phyloP scores from a whole-genome alignment of 768 basidiomycete species.

The Tephrocybe sp. region DNA sequence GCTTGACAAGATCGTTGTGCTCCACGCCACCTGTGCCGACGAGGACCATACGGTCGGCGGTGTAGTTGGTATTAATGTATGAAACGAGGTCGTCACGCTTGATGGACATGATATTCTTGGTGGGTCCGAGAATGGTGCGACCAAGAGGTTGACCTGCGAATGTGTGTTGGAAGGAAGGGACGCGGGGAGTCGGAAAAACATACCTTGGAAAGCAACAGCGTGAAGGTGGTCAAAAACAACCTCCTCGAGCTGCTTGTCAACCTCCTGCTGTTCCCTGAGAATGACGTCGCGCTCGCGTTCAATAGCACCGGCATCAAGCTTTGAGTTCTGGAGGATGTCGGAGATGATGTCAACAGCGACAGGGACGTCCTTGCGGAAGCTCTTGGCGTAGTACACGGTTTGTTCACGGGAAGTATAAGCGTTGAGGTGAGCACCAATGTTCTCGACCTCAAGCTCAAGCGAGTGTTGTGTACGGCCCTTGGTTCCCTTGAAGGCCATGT shows the following conservation, averaged over 20 bases:
- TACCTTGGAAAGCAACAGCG: slow-evolving; percentile 94
- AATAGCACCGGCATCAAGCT: slow-evolving; percentile 81
- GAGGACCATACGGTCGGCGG: slow-evolving; percentile 97
- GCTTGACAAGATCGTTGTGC: slow-evolving; percentile 88
- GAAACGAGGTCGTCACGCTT: slow-evolving; percentile 80
- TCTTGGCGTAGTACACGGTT: slow-evolving; percentile 99
- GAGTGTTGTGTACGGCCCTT: slow-evolving; percentile 81
- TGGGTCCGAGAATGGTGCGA: slow-evolving; percentile 95
- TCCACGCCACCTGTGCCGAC: slow-evolving; percentile 96
- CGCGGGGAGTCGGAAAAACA: slow-evolving; percentile 24
- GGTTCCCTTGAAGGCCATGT: slow-evolving; percentile 98
- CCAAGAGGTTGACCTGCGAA: slow-evolving; percentile 86
- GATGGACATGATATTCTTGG: slow-evolving; percentile 94
- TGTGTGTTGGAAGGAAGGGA: slow-evolving; percentile 4
- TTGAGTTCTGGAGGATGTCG: slow-evolving; percentile 97
- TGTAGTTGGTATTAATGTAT: slow-evolving; percentile 98
- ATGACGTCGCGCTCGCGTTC: slow-evolving; percentile 98
- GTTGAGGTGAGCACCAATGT: slow-evolving; percentile 95
- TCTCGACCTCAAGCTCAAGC: slow-evolving; percentile 96
- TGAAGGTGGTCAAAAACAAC: slow-evolving; percentile 99
- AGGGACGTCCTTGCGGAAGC: slow-evolving; percentile 93
- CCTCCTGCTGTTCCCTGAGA: slow-evolving; percentile 96
- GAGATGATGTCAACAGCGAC: slow-evolving; percentile 94
- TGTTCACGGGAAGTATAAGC: slow-evolving; percentile 99
- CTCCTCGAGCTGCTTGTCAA: slow-evolving; percentile 97